Base-by-base conservation (phyloP, 1,139 yeast genomes). In the Pneumocystis wakefieldiae region DNA sequence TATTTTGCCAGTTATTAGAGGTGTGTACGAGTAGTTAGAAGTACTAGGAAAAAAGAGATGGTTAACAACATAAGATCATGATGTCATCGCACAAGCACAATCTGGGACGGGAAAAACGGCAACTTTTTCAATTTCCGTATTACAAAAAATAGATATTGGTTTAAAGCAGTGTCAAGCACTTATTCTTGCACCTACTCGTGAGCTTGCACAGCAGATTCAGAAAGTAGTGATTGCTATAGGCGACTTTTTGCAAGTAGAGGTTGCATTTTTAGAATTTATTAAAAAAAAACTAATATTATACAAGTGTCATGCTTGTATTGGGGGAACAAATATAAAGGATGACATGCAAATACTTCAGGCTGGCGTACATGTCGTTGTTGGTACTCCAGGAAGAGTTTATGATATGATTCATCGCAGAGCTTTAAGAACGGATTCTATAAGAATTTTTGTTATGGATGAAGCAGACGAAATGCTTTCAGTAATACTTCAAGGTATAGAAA, bases 101-200 rank as follows among this genome's bases (percentile, higher is more conserved):
- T 91, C 97, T 65, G 98, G 98, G 85, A 92, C 98, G 70, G 98
- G 98, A 85, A 92, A 92, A 82, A 92, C 98, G 68, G 98, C 97
- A 74, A 92, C 98, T 71, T 92, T 92, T 85, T 86, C 97, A 76
- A 90, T 92, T 73, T 87, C 96, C 72, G 92, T 95, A 73, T 83
- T 92, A 76, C 96, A 60, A 63, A 67, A 62, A 59, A 69, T 59
- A 67, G 71, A 60, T 65, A 80, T 62, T n/a, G 53, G 76, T 84
- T 92, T 73, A 94, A 87, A 79, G 94, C 64, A 64, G 58, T 48
- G 61, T 7, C 63, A 61, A 66, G 70, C 96, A 72, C 83, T 92
- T 77, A 90, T 92, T 74, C 83, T 92, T 76, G 96, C 97, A 68
- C 98, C 98, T 76, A 92, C 98, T 77, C 89, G 98, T 83, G 98